Evolutionary conservation across 768 basidiomycete species (phyloP).

Genomic region (Royoungia palumana): DNA sequence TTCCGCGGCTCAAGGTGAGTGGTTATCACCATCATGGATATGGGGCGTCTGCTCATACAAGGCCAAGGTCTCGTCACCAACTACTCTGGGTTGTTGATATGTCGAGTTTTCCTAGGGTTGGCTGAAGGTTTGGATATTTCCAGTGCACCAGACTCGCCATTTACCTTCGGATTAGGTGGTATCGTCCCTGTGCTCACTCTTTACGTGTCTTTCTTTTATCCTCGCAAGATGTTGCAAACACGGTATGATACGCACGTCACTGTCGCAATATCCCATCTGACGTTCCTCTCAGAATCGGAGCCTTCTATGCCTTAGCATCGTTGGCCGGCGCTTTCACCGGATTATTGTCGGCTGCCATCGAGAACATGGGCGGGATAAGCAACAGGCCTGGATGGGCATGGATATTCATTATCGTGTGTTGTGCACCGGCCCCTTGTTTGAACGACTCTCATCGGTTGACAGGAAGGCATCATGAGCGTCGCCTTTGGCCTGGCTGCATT

Average conservation of each 20-base stretch:
- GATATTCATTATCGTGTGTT: constrained; percentile 51
- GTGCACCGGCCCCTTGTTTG: neutral
- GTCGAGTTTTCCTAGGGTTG: constrained; percentile 49
- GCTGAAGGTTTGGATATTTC: constrained; percentile 47
- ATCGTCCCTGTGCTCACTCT: constrained; percentile 56
- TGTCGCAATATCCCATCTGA: constrained; percentile 2
- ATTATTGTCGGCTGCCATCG: constrained; percentile 56
- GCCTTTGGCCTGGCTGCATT: constrained; percentile 51
- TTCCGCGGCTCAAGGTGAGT: constrained; percentile 53
- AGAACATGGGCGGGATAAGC: constrained; percentile 48
- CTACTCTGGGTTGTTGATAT: constrained; percentile 18
- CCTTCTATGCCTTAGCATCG: constrained; percentile 44
- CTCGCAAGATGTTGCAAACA: constrained; percentile 27
- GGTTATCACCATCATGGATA: neutral
- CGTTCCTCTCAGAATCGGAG: constrained; percentile 29
- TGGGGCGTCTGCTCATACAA: neutral
- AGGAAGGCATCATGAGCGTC: constrained; percentile 64
- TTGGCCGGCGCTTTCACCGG: constrained; percentile 63
- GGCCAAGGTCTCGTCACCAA: constrained; percentile 37
- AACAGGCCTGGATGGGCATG: constrained; percentile 60
- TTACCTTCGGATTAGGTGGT: constrained; percentile 38
- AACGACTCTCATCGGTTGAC: neutral
- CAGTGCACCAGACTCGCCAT: neutral
- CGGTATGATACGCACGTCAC: constrained; percentile 4
- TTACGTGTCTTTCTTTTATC: constrained; percentile 51